These are phyloP conservation scores for Podospora fimiseda DNA, from an alignment of 495 filamentous ascomycete species.

Conservation along the genomic window DNA sequence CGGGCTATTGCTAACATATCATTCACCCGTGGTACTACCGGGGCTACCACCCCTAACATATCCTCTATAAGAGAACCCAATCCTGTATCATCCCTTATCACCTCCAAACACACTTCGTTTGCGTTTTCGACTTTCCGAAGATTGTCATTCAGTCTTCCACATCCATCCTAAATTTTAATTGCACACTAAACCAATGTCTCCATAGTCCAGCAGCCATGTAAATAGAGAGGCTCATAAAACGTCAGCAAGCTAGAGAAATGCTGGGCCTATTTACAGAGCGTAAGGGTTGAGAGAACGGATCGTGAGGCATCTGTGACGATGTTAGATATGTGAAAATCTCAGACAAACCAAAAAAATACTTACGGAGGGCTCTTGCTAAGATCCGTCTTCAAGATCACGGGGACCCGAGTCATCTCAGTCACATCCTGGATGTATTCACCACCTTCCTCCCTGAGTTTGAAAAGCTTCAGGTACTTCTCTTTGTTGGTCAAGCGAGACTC, in stretches of 20 bases:
- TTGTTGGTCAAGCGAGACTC: conserved; percentile 83
- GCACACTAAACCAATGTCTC: not conserved
- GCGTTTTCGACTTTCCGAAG: too few species aligned
- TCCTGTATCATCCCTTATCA: not conserved
- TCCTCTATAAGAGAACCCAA: not conserved
- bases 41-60: not conserved
- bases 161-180: not conserved
- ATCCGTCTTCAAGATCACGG: conserved; percentile 96
- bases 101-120: not conserved
- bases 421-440: conserved; percentile 98
- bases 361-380: conserved; percentile 98
- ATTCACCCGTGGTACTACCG: not conserved
- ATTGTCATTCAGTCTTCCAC: too few species aligned
- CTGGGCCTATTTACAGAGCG: conserved; percentile 54
- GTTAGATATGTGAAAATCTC: conserved; percentile 27
- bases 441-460: conserved; percentile 83
- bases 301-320: conserved; percentile 70
- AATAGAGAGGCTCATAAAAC: not conserved
- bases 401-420: conserved; percentile 92
- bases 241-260: not conserved
- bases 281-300: conserved; percentile 97
- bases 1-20: not conserved
- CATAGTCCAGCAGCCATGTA: not conserved
- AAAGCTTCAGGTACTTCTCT: conserved; percentile 90
- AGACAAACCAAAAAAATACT: conserved; percentile 35